These are phyloP conservation scores for Hypoxylon sp. DNA, from an alignment of 2,329 filamentous ascomycete genomes.

Conservation along the genomic window DNA sequence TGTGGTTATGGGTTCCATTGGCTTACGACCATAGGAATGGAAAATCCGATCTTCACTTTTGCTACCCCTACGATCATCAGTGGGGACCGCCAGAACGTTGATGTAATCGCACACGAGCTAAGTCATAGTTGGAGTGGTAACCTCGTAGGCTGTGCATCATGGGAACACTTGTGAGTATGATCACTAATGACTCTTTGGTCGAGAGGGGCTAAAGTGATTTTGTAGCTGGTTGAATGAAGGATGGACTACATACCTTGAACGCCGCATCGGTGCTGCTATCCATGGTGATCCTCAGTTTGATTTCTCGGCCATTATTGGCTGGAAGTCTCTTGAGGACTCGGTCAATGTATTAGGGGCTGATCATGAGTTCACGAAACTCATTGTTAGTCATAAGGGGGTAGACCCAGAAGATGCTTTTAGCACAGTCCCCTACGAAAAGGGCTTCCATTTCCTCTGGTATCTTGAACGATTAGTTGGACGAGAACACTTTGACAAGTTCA, in stretches of 20 bases:
- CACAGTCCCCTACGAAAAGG: conserved; percentile 94
- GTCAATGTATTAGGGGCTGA: conserved; percentile 84
- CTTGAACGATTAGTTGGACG: conserved; percentile 89
- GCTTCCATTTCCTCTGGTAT: conserved; percentile 93
- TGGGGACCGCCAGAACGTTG: conserved; percentile 90
- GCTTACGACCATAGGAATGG: conserved; percentile 72
- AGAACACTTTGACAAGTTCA: conserved; percentile 93
- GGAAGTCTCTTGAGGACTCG: conserved; percentile 88
- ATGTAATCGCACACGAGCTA: conserved; percentile 87
- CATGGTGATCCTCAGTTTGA: conserved; percentile 90
- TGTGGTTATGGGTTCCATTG: conserved; percentile 6
- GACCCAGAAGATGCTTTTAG: conserved; percentile 98
- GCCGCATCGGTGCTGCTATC: conserved; percentile 81
- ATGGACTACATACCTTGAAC: conserved; percentile 96
- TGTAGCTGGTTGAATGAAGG: conserved; percentile 79
- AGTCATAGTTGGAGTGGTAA: conserved; percentile 90
- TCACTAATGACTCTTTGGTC: not conserved
- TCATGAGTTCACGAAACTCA: conserved; percentile 93
- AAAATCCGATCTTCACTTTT: conserved; percentile 95
- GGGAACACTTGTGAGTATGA: conserved; percentile 79
- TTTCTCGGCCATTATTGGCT: conserved; percentile 96
- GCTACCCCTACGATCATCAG: conserved; percentile 95
- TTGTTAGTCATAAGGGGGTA: conserved; percentile 87
- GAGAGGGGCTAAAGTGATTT: conserved; percentile 22
- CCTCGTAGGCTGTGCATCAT: conserved; percentile 81